These are phyloP conservation scores for Penicillium steckii DNA, from an alignment of 495 filamentous ascomycete genomes.

Conservation along the genomic window DNA sequence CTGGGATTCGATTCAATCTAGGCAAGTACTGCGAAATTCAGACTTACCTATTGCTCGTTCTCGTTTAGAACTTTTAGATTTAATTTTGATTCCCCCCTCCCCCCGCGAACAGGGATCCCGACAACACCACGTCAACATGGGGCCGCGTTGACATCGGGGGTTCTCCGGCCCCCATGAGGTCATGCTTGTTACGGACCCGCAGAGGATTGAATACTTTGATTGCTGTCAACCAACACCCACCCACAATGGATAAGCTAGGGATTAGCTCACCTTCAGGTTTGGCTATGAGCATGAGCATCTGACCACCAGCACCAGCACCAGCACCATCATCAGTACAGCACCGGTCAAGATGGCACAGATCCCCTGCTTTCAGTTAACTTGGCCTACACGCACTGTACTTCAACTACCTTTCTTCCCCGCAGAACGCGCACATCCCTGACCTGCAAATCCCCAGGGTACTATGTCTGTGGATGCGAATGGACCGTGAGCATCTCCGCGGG, in stretches of 20 bases:
- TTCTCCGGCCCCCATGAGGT: slow-evolving; percentile 14
- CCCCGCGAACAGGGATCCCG: background rate
- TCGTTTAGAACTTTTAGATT: background rate
- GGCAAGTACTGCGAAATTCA: background rate
- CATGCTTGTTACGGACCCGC: slow-evolving; percentile 10
- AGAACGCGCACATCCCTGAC: too few species aligned
- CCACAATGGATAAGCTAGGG: too few species aligned
- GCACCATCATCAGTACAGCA: too few species aligned
- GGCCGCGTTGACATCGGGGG: slow-evolving; percentile 5
- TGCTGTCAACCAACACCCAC: too few species aligned
- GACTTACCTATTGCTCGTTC: background rate
- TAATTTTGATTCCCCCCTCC: background rate
- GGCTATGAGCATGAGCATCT: background rate
- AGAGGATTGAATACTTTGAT: background rate
- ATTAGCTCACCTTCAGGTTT: too few species aligned
- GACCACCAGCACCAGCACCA: background rate
- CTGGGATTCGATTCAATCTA: background rate
- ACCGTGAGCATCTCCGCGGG: slow-evolving; percentile 8
- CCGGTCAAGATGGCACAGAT: background rate
- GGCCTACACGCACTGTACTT: too few species aligned
- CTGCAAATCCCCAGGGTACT: too few species aligned
- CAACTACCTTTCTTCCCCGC: too few species aligned
- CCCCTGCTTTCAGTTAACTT: too few species aligned
- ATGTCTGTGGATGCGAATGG: too few species aligned
- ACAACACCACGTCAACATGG: background rate